Base-by-base conservation (phyloP, 139 green algal species). In the Chlorella sp. region DNA sequence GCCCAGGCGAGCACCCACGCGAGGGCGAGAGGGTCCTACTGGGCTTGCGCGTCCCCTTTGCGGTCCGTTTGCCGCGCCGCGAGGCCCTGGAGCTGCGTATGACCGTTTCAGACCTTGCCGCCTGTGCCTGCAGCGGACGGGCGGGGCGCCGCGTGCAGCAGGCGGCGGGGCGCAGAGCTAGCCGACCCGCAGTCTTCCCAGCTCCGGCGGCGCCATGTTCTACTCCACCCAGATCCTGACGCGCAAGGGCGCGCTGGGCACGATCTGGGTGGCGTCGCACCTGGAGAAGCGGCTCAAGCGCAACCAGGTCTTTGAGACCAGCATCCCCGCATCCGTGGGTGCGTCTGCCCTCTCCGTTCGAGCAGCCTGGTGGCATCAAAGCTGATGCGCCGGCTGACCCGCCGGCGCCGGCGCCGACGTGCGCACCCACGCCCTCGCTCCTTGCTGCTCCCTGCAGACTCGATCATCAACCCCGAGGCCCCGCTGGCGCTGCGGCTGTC, bases 261-360 rank as follows among this genome's bases (percentile, higher is more conserved):
- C 90, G 11, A 90, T 98, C 25, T 99, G 96, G 96, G 92, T 99
- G 31, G 96, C 96, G 15, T 93, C 93, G 0, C 95, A 98, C 59
- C 73, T 97, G 55, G 94, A 99, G 71, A 84, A 86, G 8, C 84
- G 87, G 63, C 88, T 99, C 5, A 92, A 95, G 62, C 87, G 93
- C 25, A 81, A 84, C 38, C 91, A 98, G 58, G 59, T 81, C 1
- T 85, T 83, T 36, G 51, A 73, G 35, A 70, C 72, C 71, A 73
- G 62, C 70, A 81, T 86, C 36, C 59, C 76, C 8, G 70, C 46
- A 6, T 74, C 76, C 4, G 76, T 73, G 19, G 76, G 76, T 77
- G 60, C 53, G 76, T 41, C 19, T 50, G 2, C 36, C 21, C 69
- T 42, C 71, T 67, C 48, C 48, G 21, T n/a, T n/a, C 48, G 21